Conservation (phyloP, 2,329 filamentous ascomycete species). For the Penicillium concentricum region DNA sequence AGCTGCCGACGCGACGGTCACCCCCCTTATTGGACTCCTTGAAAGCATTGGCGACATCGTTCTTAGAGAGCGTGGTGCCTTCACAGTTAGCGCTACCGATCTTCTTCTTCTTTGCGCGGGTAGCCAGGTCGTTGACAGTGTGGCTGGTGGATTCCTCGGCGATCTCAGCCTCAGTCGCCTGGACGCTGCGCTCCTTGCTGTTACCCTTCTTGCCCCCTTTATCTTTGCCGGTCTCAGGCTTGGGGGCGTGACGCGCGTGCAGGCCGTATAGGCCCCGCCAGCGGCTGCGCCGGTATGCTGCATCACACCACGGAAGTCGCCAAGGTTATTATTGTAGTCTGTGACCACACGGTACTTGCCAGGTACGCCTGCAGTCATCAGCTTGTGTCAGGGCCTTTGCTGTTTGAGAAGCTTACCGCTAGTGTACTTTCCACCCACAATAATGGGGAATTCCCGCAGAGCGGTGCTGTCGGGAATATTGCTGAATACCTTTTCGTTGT, state of each 20-base stretch:
- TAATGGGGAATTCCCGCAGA: constrained; percentile 12
- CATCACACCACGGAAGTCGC: constrained; percentile 14
- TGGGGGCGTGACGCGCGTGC: not conserved
- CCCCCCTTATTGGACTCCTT: not conserved
- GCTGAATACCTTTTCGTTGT: constrained; percentile 6
- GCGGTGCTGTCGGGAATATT: constrained; percentile 10
- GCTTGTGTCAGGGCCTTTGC: not conserved
- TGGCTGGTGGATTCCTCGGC: not conserved
- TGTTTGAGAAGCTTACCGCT: constrained; percentile 1
- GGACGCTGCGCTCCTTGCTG: not conserved
- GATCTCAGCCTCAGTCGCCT: not conserved
- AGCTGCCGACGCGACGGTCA: not conserved
- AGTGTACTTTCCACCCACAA: constrained; percentile 8
- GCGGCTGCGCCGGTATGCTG: constrained; percentile 13
- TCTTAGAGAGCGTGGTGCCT: constrained; percentile 6
- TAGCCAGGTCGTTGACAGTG: constrained; percentile 6
- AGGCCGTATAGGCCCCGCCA: constrained; percentile 11
- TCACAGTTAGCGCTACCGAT: constrained; percentile 11
- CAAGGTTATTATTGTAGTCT: constrained; percentile 14
- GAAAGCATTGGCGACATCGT: constrained; percentile 8
- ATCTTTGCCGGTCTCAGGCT: not conserved
- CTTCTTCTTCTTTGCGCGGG: constrained; percentile 13
- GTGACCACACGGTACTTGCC: constrained; percentile 11
- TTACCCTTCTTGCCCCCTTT: not conserved
- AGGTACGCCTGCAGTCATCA: constrained; percentile 6